phyloP scores from a whole-genome alignment of 1,139 yeast genomes.

The Zygosaccharomyces pseudobailii region DNA sequence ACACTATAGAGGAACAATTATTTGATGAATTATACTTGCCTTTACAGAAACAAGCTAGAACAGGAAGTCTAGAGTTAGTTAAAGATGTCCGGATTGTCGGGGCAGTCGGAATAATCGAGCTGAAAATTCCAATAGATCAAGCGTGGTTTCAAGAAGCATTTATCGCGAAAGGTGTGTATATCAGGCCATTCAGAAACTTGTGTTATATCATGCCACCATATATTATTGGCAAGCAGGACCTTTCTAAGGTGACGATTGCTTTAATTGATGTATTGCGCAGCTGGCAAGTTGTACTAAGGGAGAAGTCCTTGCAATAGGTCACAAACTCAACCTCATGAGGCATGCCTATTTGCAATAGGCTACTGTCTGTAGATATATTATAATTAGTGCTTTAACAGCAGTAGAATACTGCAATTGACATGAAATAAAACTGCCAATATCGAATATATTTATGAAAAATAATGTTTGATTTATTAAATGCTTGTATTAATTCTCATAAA shows the following conservation, averaged over 20 bases:
- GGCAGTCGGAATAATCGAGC: slow-evolving; percentile 34
- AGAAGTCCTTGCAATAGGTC: neutral
- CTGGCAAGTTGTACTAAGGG: neutral
- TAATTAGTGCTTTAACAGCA: no score
- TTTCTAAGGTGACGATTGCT: no score
- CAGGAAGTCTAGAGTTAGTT: slow-evolving; percentile 15
- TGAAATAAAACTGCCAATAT: no score
- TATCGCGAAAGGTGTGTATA: no score
- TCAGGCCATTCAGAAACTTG: slow-evolving; percentile 25
- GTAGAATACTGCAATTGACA: no score
- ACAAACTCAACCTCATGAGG: no score
- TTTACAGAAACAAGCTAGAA: slow-evolving; percentile 13
- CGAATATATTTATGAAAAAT: no score
- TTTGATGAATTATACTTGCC: slow-evolving; percentile 20
- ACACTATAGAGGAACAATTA: slow-evolving; percentile 24
- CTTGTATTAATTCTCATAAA: no score
- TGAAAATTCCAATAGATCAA: slow-evolving; percentile 21
- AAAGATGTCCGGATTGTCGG: slow-evolving; percentile 30
- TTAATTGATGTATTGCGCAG: neutral
- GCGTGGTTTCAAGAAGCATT: no score
- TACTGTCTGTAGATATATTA: no score
- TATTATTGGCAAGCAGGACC: slow-evolving; percentile 15
- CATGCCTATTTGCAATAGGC: no score
- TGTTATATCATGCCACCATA: slow-evolving; percentile 33
- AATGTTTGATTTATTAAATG: no score